Base-by-base conservation (phyloP, 306 rosid species). In the Trichosanthes cucumerina region DNA sequence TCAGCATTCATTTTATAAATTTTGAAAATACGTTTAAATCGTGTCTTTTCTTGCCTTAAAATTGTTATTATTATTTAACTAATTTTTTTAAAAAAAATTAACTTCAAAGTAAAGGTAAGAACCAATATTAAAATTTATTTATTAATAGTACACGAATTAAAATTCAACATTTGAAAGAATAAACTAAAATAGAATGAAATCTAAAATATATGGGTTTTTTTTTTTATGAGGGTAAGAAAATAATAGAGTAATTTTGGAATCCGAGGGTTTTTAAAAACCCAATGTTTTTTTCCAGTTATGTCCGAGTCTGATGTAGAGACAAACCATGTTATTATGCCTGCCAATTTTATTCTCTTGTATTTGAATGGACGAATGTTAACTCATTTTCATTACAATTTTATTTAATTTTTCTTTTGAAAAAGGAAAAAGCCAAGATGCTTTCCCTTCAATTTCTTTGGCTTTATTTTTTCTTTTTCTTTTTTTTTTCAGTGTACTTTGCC, bases 271-370 rank as follows among this genome's bases (percentile, higher is more conserved):
- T 11, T 0, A 26, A 68, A 68, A 41, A n/a, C 46, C 10, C 19
- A n/a, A 21, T 9, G 26, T 21, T 19, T 1, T 71, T 71, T 70
- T 12, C 3, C 9, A 39, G 74, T 68, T 71, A 24, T 21, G 52
- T 69, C 36, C 23, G 19, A 18, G 47, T 44, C 19, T 38, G 54
- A 24, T 72, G 77, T 24, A 28, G 9, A 73, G 78, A 73, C 78
- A 49, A 73, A 47, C 46, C 62, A 73, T 50, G 78, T 73, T 73
- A 49, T 73, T 73, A 49, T 16, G 78, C 19, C 60, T 73, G 44
- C 39, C 78, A 49, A 31, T 1, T 66, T 38, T 50, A 73, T 73
- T 73, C 62, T 26, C 41, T 72, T 44, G 39, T 14, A 47, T 47
- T 72, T 46, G 77, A 44, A 24, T 46, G 77, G 58, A 72, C 10